Evolutionary conservation across 1,139 yeast genomes (phyloP).

Genomic region (Hyphopichia buzzinii): DNA sequence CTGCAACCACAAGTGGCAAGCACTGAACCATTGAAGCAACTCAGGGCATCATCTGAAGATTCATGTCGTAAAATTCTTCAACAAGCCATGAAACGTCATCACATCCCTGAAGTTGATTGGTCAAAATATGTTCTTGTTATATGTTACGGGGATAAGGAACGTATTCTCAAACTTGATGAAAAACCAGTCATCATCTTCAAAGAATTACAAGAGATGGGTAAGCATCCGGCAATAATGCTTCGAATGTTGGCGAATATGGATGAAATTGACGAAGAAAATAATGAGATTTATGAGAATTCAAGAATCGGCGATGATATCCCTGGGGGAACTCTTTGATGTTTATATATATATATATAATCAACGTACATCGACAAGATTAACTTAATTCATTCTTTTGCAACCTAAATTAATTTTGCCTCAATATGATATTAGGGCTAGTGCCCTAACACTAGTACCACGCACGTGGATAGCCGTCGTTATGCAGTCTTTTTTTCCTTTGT

Average conservation of each 20-base stretch:
- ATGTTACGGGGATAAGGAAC: slow-evolving; percentile 87
- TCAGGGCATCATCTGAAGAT: slow-evolving; percentile 87
- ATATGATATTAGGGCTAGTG: slow-evolving; percentile 1
- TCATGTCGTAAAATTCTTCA: slow-evolving; percentile 88
- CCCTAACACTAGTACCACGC: neutral
- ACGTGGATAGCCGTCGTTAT: neutral
- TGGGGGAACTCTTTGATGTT: slow-evolving; percentile 46
- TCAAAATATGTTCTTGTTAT: slow-evolving; percentile 84
- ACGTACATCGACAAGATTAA: too few relatives aligned
- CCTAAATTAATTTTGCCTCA: too few relatives aligned
- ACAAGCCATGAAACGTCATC: slow-evolving; percentile 86
- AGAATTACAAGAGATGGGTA: slow-evolving; percentile 81
- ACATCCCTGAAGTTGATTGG: slow-evolving; percentile 80
- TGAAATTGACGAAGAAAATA: slow-evolving; percentile 32
- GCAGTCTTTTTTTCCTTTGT: neutral
- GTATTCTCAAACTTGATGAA: slow-evolving; percentile 80
- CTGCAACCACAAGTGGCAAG: slow-evolving; percentile 5
- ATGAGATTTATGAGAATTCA: slow-evolving; percentile 37
- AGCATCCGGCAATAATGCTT: slow-evolving; percentile 91
- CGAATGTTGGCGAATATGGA: slow-evolving; percentile 60
- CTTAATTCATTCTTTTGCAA: too few relatives aligned
- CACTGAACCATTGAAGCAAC: slow-evolving; percentile 76
- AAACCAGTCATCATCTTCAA: slow-evolving; percentile 88
- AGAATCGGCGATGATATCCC: slow-evolving; percentile 52
- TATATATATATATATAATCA: neutral